A percentile compares a stretch with the other conserved stretches of the same genome.
These are phyloP conservation scores for Pseudozyma tsukubaensis DNA, from an alignment of 1,284 basidiomycete genomes.

Conservation along the genomic window DNA sequence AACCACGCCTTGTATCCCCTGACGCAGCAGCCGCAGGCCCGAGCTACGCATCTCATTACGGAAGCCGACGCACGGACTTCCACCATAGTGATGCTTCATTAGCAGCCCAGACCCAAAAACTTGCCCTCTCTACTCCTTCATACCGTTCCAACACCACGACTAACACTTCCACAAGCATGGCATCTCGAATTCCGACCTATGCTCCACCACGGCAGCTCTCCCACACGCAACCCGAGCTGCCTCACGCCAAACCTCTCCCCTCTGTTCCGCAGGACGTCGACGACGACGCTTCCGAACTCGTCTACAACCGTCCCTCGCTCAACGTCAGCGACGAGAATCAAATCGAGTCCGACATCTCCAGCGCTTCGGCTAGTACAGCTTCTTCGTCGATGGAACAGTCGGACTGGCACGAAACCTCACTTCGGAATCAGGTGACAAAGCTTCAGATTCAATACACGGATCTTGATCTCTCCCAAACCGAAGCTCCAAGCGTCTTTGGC, in stretches of 20 bases:
- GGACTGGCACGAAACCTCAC: slow-evolving; percentile 37
- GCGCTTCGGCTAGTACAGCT: slow-evolving; percentile 21
- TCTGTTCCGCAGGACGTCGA: slow-evolving; percentile 34
- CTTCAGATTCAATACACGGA: slow-evolving; percentile 34
- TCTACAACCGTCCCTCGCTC: slow-evolving; percentile 6
- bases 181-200: no score
- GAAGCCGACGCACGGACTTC: no score
- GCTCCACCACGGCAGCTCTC: not conserved
- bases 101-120: no score
- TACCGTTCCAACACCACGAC: no score
- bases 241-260: slow-evolving; percentile 22
- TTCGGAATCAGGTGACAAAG: slow-evolving; percentile 38
- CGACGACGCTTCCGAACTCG: slow-evolving; percentile 25
- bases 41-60: no score
- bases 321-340: slow-evolving; percentile 11
- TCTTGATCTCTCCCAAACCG: slow-evolving; percentile 28
- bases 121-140: no score
- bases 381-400: slow-evolving; percentile 33
- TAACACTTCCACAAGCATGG: no score
- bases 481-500: slow-evolving; percentile 42
- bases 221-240: not conserved
- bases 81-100: no score
- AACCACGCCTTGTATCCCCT: no score
- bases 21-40: no score
- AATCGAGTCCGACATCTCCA: slow-evolving; percentile 42